These are phyloP conservation scores for Smittium culicis DNA, from an alignment of 371 early-diverging fungal species.

Conservation along the genomic window DNA sequence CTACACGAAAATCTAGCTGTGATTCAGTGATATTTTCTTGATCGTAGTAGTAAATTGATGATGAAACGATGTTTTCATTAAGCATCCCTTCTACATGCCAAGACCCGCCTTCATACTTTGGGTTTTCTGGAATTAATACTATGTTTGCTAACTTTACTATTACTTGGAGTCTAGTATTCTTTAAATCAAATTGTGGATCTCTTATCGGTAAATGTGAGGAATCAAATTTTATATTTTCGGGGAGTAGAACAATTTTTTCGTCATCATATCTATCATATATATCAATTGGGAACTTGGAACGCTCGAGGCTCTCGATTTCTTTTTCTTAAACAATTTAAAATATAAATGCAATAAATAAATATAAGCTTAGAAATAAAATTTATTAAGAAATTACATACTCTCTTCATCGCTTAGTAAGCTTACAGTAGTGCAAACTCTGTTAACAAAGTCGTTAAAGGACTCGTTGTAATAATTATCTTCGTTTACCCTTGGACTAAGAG, in stretches of 20 bases:
- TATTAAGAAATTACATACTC: not conserved
- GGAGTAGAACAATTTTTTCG: slow-evolving; percentile 12
- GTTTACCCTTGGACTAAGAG: not conserved
- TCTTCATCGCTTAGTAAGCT: not conserved
- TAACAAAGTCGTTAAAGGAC: not conserved
- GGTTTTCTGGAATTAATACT: slow-evolving; percentile 40
- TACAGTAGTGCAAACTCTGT: not conserved
- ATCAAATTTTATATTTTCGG: slow-evolving; percentile 8
- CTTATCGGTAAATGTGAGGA: slow-evolving; percentile 6
- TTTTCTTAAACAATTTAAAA: no score
- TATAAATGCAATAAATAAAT: no score
- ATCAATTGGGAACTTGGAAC: no score
- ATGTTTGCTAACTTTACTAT: slow-evolving; percentile 50
- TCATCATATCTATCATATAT: slow-evolving; percentile 15
- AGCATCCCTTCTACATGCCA: slow-evolving; percentile 55
- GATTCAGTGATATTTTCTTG: slow-evolving; percentile 39
- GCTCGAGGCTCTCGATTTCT: no score
- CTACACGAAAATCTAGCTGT: slow-evolving; percentile 31
- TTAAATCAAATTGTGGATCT: slow-evolving; percentile 15
- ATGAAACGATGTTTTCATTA: slow-evolving; percentile 44
- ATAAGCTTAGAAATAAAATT: no score
- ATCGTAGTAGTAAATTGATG: slow-evolving; percentile 44
- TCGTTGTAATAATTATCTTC: not conserved
- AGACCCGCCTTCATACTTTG: slow-evolving; percentile 36
- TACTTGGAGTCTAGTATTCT: slow-evolving; percentile 37